Evolutionary conservation across 2,329 filamentous ascomycete species (phyloP), one percentile per base, ranked within the genome.

Genomic region (Fusarium hainanense): DNA sequence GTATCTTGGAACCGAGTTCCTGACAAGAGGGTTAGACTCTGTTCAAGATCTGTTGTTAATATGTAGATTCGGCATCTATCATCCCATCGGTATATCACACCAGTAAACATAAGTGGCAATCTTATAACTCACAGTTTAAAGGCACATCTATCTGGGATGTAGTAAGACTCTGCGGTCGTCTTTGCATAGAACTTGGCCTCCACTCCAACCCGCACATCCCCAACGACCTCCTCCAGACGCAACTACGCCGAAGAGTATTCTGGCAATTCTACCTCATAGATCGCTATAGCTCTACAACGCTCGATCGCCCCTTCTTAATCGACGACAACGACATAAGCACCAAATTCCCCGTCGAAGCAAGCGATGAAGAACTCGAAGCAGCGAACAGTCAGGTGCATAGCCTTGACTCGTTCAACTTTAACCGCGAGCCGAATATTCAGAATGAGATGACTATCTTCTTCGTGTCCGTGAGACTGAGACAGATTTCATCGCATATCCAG

Each of bases 401-500:
- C 11, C 41, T 56, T 1, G 62, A 56, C 5, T 58, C 50, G 0
- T 30, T 49, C 3, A 21, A 18, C 1, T 41, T 23, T 3, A 49
- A 32, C 7, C 63, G 10, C 2, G 58, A 43, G 2, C 40, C 58
- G 9, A 8, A 52, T 3, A 6, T 46, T 0, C 41, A 46, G 4
- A 71, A 65, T 2, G 64, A 70, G 40, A 56, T 70, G 49, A 63
- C 66, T 0, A 74, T 83, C 0, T 82, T 84, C 49, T 74, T 83
- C 6, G 72, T 77, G 6, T 80, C 76, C 27, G 73, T 84, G 3
- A 69, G 76, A 13, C 69, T 84, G 5, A 75, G 83, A 4, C 75
- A 76, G 40, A 80, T 84, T 7, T 81, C 81, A 0, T 84, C 82
- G 1, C 73, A 72, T 3, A 81, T 82, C 3, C 78, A 81, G 43